These are phyloP conservation scores for Ascobolus immersus DNA, from an alignment of 495 filamentous ascomycete genomes.

Conservation along the genomic window DNA sequence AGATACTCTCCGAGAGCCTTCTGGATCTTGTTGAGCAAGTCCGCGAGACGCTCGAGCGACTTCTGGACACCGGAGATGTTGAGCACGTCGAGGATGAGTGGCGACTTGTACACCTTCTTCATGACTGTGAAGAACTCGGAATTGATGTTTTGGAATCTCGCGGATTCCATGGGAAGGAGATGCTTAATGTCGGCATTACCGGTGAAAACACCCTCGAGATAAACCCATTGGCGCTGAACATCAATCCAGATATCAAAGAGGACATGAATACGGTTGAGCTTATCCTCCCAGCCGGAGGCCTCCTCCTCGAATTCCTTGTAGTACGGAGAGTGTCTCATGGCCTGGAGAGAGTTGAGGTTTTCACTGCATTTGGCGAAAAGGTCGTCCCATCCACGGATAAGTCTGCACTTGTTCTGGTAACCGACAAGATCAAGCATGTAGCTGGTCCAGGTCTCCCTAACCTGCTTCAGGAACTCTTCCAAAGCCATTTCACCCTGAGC, in stretches of 20 bases:
- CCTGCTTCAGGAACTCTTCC: constrained; percentile 90
- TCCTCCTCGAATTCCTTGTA: constrained; percentile 98
- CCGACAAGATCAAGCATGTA: constrained; percentile 84
- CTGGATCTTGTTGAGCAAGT: constrained; percentile 94
- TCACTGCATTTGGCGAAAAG: constrained; percentile 96
- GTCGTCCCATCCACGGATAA: constrained; percentile 96
- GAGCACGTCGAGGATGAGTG: constrained; percentile 80
- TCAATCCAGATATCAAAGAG: constrained; percentile 99
- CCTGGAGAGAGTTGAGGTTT: constrained; percentile 87
- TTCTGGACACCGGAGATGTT: constrained; percentile 88
- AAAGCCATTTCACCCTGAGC: constrained; percentile 96
- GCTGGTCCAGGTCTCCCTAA: constrained; percentile 65
- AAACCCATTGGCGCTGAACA: constrained; percentile 97
- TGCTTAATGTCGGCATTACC: constrained; percentile 98
- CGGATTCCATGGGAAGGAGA: constrained; percentile 80
- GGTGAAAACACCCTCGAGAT: constrained; percentile 92
- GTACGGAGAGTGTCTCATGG: constrained; percentile 96
- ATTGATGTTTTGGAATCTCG: constrained; percentile 95
- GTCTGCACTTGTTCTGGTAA: constrained; percentile 89
- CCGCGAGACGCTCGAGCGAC: constrained; percentile 75
- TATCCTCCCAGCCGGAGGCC: constrained; percentile 88
- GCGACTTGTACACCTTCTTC: constrained; percentile 93
- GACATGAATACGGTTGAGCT: constrained; percentile 86
- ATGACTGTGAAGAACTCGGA: constrained; percentile 91
- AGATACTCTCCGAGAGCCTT: constrained; percentile 97